Evolutionary conservation across 2,329 filamentous ascomycete species (phyloP).

Genomic region (Aspergillus ruber): DNA sequence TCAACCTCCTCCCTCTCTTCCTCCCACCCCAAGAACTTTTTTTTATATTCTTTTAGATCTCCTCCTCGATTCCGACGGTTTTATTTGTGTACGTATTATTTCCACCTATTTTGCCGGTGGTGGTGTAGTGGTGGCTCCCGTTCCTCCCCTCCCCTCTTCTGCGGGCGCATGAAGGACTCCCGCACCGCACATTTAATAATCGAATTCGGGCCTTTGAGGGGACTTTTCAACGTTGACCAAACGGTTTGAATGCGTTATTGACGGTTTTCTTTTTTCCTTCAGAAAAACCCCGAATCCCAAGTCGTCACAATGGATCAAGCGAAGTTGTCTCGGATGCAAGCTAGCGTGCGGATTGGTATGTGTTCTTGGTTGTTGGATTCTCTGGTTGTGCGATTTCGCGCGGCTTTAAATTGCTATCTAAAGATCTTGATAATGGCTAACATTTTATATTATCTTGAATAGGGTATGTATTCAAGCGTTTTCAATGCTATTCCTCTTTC

Average conservation of each 20-base stretch:
- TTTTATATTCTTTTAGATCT: slow-evolving; percentile 1
- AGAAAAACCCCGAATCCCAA: slow-evolving; percentile 2
- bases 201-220: no score
- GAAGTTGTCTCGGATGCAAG: slow-evolving; percentile 61
- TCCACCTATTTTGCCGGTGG: not conserved
- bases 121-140: not conserved
- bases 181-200: not conserved
- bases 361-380: slow-evolving; percentile 16
- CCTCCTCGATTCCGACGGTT: not conserved
- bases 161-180: not conserved
- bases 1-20: not conserved
- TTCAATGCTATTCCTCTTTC: not conserved
- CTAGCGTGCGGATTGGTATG: slow-evolving; percentile 66
- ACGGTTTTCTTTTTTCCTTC: not conserved
- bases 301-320: slow-evolving; percentile 56
- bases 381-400: slow-evolving; percentile 2
- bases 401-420: not conserved
- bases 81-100: not conserved
- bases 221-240: not conserved
- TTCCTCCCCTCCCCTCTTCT: not conserved
- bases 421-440: not conserved
- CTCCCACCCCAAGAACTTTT: not conserved
- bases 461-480: slow-evolving; percentile 8
- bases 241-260: not conserved
- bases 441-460: slow-evolving; percentile 2